These are phyloP conservation scores for Boletus vinaceobasis DNA, from an alignment of 768 basidiomycete genomes.

Conservation along the genomic window DNA sequence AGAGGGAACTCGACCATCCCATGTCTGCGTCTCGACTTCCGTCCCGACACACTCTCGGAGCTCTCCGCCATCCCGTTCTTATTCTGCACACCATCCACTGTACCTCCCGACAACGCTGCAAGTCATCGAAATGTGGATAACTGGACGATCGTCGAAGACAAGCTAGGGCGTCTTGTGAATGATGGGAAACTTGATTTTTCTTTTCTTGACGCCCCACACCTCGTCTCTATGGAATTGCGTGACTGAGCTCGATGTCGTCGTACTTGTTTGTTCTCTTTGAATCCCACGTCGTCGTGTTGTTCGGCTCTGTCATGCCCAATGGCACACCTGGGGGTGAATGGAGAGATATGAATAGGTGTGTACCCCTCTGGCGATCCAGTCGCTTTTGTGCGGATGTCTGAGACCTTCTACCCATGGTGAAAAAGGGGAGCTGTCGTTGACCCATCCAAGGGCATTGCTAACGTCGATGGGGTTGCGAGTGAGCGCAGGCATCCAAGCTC, in stretches of 20 bases:
- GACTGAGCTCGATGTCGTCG: slow-evolving; percentile 3
- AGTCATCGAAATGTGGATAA: not conserved
- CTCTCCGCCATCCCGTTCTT: slow-evolving; percentile 33
- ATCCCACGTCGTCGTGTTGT: not conserved
- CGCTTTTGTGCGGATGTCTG: too few species aligned
- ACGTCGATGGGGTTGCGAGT: too few species aligned
- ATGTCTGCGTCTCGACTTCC: slow-evolving; percentile 11
- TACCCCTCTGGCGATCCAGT: too few species aligned
- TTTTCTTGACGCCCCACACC: slow-evolving; percentile 19
- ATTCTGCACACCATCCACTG: slow-evolving; percentile 20
- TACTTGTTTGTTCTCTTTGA: not conserved
- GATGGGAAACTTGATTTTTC: slow-evolving; percentile 27
- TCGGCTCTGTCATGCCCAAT: not conserved
- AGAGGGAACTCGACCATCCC: not conserved
- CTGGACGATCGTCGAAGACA: slow-evolving; percentile 21
- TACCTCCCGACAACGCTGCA: not conserved
- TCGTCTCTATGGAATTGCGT: slow-evolving; percentile 12
- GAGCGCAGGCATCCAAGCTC: too few species aligned
- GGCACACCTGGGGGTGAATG: too few species aligned
- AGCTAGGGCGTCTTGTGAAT: slow-evolving; percentile 18
- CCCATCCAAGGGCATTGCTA: too few species aligned
- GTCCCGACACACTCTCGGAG: slow-evolving; percentile 14
- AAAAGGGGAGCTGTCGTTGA: too few species aligned
- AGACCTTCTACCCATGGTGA: too few species aligned
- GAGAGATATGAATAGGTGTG: too few species aligned